These are phyloP conservation scores for Metschnikowia proteae DNA, from an alignment of 805 yeast species.

Conservation along the genomic window DNA sequence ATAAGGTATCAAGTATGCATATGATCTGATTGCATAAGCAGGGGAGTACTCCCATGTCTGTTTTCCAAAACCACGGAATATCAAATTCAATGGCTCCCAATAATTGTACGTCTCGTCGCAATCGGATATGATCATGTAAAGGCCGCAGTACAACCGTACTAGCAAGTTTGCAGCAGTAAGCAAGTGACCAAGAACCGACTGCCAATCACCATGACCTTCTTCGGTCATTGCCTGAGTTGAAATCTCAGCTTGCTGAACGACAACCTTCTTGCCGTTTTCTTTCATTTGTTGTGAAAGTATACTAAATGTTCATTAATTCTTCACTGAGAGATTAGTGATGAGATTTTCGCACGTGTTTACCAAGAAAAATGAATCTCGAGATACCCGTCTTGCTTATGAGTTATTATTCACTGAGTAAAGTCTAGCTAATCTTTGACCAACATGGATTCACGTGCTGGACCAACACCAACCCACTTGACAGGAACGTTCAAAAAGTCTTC, in stretches of 20 bases:
- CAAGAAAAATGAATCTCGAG: not conserved
- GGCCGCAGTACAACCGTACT: slow-evolving; percentile 37
- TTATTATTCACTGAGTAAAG: not conserved
- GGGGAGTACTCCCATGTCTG: slow-evolving; percentile 98
- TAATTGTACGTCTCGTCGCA: slow-evolving; percentile 92
- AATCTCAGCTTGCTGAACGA: not conserved
- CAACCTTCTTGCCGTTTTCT: not conserved
- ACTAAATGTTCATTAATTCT: too few species aligned
- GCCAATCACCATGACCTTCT: slow-evolving; percentile 1
- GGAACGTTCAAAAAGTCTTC: slow-evolving; percentile 83
- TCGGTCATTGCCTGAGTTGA: not conserved
- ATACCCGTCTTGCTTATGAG: not conserved
- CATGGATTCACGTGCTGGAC: slow-evolving; percentile 96
- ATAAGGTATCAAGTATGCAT: slow-evolving; percentile 65
- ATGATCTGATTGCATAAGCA: slow-evolving; percentile 79
- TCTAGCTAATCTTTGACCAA: slow-evolving; percentile 45
- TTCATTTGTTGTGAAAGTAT: not conserved
- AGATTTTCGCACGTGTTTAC: slow-evolving; percentile 1
- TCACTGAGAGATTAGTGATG: not conserved
- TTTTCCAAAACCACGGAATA: slow-evolving; percentile 80
- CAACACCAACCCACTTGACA: slow-evolving; percentile 96
- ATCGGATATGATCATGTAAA: slow-evolving; percentile 72
- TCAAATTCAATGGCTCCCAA: slow-evolving; percentile 87
- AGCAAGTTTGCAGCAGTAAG: slow-evolving; percentile 16
- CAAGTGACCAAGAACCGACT: slow-evolving; percentile 1